Base-by-base conservation (phyloP, 208 protist genomes). In the Leishmania martiniquensis region DNA sequence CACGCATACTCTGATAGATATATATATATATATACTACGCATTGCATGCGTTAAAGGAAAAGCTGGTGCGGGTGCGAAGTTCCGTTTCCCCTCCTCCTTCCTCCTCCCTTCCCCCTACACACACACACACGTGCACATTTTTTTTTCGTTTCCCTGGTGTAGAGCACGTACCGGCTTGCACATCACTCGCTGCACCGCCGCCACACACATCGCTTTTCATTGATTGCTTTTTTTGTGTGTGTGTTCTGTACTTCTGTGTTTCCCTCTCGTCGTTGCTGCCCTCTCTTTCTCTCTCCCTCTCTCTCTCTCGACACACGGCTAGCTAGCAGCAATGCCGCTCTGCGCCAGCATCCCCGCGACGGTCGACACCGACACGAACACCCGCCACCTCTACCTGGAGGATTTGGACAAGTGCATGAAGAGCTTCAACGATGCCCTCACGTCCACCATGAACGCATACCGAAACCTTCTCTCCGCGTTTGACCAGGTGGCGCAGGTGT, bases 381-480 rank as follows among this genome's bases (percentile, higher is more conserved):
- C 80, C 52, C 82, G 83, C 20, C 71, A 45, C 20, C 29, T 68
- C 34, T 92, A 89, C 72, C 78, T 96, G 17, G 74, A 80, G 37
- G 81, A 88, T 10, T 51, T 94, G 22, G 72, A 88, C 20, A 84
- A 81, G 42, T 78, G 75, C 75, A 77, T 92, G 78, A 93, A 91
- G 72, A 72, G 60, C 25, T 90, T 93, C 77, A 88, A 88, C 42
- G 76, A 75, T 0, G 63, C 76, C 42, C 77, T 96, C 37, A 76
- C 77, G 29, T 62, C 82, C 42, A 96, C 92, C n/a, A 79, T 93
- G 81, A 87, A 89, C 67, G n/a, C 70, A 5, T 93, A 87, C 76
- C 86, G 85, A 63, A 66, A 83, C 55, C 82, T 94, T 13, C 81
- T 94, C 52, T 80, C 37, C 37, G 79, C 85, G 29, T 90, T 89